Conservation (phyloP, 176 grass and related monocot genomes). For the Zea luxurians region DNA sequence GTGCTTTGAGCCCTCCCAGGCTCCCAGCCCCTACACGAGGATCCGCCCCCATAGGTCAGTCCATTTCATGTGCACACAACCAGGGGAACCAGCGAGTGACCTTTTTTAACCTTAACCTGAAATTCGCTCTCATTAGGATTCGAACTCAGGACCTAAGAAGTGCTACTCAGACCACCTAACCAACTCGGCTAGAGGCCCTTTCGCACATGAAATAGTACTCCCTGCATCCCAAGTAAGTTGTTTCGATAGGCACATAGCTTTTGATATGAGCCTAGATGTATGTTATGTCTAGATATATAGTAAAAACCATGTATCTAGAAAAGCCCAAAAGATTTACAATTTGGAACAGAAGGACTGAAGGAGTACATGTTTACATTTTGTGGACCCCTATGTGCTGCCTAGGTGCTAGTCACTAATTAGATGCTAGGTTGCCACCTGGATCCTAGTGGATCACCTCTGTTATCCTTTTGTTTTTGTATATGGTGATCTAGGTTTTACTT, state of each 20-base stretch:
- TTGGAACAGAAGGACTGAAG: neutral
- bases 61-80: too few species aligned
- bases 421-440: neutral
- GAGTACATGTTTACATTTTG: neutral
- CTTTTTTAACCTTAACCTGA: too few species aligned
- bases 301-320: neutral
- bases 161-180: too few species aligned
- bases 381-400: neutral
- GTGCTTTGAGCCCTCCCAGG: too few species aligned
- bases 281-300: neutral
- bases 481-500: constrained; percentile 38
- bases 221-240: neutral
- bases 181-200: too few species aligned
- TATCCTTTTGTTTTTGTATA: neutral
- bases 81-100: too few species aligned
- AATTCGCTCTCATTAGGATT: too few species aligned
- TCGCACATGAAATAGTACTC: neutral
- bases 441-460: neutral
- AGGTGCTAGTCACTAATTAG: neutral
- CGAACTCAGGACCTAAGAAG: too few species aligned
- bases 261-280: neutral
- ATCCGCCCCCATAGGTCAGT: too few species aligned
- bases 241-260: neutral
- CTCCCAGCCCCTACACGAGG: too few species aligned
- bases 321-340: neutral